Conservation (phyloP, 1,284 basidiomycete species). For the Leccinum griseonigrum region DNA sequence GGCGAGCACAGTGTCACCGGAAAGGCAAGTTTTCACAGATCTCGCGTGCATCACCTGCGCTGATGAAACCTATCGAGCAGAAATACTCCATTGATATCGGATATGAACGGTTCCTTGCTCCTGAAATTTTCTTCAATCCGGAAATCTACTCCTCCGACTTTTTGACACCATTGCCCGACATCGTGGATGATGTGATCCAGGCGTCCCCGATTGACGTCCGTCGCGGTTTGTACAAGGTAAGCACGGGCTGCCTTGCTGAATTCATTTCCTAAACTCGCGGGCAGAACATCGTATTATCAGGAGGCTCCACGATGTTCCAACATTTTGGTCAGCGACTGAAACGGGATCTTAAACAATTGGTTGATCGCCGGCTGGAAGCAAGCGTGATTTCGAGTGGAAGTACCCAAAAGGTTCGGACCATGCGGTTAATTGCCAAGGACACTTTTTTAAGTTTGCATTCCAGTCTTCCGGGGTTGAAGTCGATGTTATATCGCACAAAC, state of each 20-base stretch:
- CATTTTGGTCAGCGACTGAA: conserved; percentile 96
- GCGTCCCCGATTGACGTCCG: conserved; percentile 95
- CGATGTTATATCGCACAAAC: conserved; percentile 98
- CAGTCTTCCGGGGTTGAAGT: conserved; percentile 94
- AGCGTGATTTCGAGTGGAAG: conserved; percentile 78
- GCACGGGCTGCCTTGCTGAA: conserved; percentile 2
- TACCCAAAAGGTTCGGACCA: conserved; percentile 60
- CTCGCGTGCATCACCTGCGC: neutral
- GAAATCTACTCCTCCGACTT: conserved; percentile 99
- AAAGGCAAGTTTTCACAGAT: conserved; percentile 51
- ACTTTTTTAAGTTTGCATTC: conserved; percentile 11
- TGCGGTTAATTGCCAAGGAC: neutral
- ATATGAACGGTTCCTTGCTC: conserved; percentile 98
- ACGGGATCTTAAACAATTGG: conserved; percentile 92
- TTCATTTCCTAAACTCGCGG: neutral
- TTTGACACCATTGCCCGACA: conserved; percentile 93
- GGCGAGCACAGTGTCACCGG: conserved; percentile 94
- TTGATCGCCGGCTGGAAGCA: conserved; percentile 86
- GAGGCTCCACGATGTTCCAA: conserved; percentile 98
- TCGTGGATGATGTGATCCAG: conserved; percentile 97
- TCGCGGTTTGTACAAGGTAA: conserved; percentile 89
- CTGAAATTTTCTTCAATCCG: conserved; percentile 99
- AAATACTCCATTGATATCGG: conserved; percentile 93
- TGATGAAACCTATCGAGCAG: conserved; percentile 37
- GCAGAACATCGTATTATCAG: conserved; percentile 91